phyloP scores from a whole-genome alignment of 1,284 basidiomycete species.

The Cystobasidium sp. region DNA sequence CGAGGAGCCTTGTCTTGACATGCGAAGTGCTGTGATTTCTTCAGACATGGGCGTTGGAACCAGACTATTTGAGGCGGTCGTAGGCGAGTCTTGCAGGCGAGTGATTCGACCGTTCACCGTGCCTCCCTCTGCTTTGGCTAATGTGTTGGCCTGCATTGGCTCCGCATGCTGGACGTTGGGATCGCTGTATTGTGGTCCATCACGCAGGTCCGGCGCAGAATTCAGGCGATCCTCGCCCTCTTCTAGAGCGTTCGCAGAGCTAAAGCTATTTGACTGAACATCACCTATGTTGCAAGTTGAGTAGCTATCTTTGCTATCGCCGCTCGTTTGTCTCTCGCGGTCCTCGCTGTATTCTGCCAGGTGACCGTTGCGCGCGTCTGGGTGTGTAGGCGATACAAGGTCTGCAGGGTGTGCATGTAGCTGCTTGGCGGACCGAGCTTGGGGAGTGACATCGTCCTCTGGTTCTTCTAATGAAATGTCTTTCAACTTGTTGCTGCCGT shows the following conservation, averaged over 20 bases:
- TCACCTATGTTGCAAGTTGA: constrained; percentile 7
- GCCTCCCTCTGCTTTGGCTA: neutral
- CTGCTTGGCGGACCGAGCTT: neutral
- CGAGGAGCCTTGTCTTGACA: neutral
- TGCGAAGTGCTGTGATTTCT: constrained; percentile 17
- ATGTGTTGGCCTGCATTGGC: neutral
- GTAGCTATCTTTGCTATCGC: constrained; percentile 16
- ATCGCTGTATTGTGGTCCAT: neutral
- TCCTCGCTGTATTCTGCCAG: neutral
- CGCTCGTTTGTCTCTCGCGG: constrained; percentile 6
- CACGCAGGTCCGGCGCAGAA: neutral
- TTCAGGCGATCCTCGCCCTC: constrained; percentile 15
- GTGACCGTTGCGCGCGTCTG: constrained; percentile 8
- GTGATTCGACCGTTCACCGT: neutral
- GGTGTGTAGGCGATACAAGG: constrained; percentile 3
- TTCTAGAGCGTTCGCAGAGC: constrained; percentile 36
- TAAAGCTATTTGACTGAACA: constrained; percentile 1
- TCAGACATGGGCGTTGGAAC: constrained; percentile 2
- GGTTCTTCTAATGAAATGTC: neutral
- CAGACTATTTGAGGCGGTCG: neutral
- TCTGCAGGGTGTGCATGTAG: constrained; percentile 10
- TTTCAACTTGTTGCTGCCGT: neutral
- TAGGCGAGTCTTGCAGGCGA: neutral
- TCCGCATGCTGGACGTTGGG: neutral
- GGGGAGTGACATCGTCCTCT: neutral